A percentile compares a stretch with the other conserved stretches of the same genome.
These are phyloP conservation scores for Casuarina cunninghamiana DNA, from an alignment of 306 rosid genomes.

Conservation along the genomic window DNA sequence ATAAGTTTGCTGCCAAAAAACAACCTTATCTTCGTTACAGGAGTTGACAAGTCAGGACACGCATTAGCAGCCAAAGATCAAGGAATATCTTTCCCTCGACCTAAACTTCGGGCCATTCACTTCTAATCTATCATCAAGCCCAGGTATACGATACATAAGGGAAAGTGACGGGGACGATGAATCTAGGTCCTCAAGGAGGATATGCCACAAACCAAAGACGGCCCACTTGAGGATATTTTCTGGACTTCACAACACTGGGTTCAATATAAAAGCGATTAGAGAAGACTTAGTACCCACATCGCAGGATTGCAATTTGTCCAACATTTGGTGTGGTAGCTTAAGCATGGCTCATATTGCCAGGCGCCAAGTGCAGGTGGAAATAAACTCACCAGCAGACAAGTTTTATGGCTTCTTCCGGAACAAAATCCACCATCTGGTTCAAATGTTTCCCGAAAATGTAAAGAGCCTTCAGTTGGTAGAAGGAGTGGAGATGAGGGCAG, in stretches of 20 bases:
- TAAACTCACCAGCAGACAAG: conserved; percentile 18
- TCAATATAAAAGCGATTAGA: neutral
- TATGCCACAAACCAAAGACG: neutral
- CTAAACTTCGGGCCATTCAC: neutral
- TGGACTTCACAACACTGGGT: neutral
- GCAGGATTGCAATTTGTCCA: neutral
- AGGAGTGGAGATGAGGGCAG: conserved; percentile 17
- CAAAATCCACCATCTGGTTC: conserved; percentile 21
- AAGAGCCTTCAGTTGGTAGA: conserved; percentile 21
- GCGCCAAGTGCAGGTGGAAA: conserved; percentile 22
- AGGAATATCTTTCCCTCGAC: neutral
- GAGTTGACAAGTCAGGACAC: neutral
- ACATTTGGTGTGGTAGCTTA: neutral
- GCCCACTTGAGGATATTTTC: conserved; percentile 1
- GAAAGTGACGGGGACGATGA: neutral
- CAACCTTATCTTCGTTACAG: too few relatives aligned
- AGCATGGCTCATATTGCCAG: conserved; percentile 12
- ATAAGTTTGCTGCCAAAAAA: too few relatives aligned
- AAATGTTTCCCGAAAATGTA: conserved; percentile 17
- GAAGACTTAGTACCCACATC: neutral
- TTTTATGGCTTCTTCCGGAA: conserved; percentile 27
- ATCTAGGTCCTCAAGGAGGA: neutral
- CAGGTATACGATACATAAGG: neutral
- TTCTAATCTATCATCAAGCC: neutral
- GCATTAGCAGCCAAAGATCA: neutral